Base-by-base conservation (phyloP, 2,329 filamentous ascomycete species). In the Colletotrichum gigasporum region DNA sequence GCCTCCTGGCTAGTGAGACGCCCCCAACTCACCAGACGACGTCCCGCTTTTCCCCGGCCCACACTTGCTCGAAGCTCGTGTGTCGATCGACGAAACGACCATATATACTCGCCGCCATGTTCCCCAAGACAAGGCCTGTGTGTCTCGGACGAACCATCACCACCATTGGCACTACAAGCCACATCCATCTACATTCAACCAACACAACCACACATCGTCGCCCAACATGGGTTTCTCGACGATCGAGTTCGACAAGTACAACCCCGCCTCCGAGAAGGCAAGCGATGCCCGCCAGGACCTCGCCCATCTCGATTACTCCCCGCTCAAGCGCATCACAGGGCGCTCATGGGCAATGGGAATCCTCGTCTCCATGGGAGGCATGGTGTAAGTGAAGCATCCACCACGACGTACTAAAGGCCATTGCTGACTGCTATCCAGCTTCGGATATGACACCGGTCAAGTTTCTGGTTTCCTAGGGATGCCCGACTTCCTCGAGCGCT, bases 391-490 rank as follows among this genome's bases (percentile, higher is more conserved):
- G 20, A n/a, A 6, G 20, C n/a, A 26, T 16, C 56, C 16, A 22
- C n/a, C 22, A 3, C 1, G 10, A 2, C 2, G 9, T 3, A 5
- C n/a, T 9, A 34, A 34, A 3, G 8, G 41, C 32, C 10, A 10
- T 16, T 11, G 18, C 63, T 71, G 30, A 68, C 53, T 34, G n/a
- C 3, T 11, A 1, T n/a, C 1, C 28, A 76, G 75, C 34, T 78
- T 81, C 50, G 78, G 80, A 8, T 83, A 83, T 61, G 82, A 85
- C 55, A 85, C 82, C 14, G 85, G 85, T 47, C 84, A 86, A 66
- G 84, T 84, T 44, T 83, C 78, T 3, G 86, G 86, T 5, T 87
- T 88, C 68, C 76, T 87, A 1, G 83, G 85, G 63, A 87, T 87
- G 85, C 73, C 78, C 14, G 82, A 88, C 71, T 89, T 88, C 72